Base-by-base conservation (phyloP, 768 basidiomycete species). In the Tylopilus subfusipes region DNA sequence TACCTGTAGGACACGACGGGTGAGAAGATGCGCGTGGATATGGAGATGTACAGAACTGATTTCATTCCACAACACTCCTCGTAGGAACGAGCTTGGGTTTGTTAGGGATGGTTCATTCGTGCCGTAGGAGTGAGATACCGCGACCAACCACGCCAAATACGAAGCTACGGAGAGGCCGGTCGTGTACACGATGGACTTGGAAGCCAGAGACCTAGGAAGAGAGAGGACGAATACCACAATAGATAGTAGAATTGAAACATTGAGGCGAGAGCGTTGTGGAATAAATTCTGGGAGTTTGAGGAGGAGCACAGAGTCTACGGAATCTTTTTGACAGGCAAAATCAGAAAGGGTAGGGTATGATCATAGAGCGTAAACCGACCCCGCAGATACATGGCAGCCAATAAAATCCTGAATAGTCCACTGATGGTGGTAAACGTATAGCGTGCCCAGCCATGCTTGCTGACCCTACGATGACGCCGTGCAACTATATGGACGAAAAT, bases 361-460 rank as follows among this genome's bases (percentile, higher is more conserved):
- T 38, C 29, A 57, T 34, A 53, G 12, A 48, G 36, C 33, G 16
- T 22, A 38, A 19, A 77, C 85, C 59, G 56, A 89, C 88, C 79
- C 54, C 81, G 79, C 50, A 90, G 73, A 72, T 88, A 90, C 56
- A 86, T 72, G 4, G 82, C 73, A 5, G 82, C 78, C 42, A 87
- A 62, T 22, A 84, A 63, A 18, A 86, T 62, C 56, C 77, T 76
- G 57, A 83, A 70, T 13, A 63, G 50, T 19, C 75, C 79, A 5
- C 77, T 80, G 39, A 75, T 67, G 33, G 72, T 57, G 54, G 79
- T 75, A n/a, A 81, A 73, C 4, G 75, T 42, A 31, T 61, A 67
- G 44, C 84, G 74, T 19, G 86, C 68, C 33, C 75, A 53, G 38
- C 66, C 58, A 46, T 84, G 68, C 53, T 67, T 73, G 25, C 71